These are phyloP conservation scores for Didymella exigua DNA, from an alignment of 2,329 filamentous ascomycete species.

Conservation along the genomic window DNA sequence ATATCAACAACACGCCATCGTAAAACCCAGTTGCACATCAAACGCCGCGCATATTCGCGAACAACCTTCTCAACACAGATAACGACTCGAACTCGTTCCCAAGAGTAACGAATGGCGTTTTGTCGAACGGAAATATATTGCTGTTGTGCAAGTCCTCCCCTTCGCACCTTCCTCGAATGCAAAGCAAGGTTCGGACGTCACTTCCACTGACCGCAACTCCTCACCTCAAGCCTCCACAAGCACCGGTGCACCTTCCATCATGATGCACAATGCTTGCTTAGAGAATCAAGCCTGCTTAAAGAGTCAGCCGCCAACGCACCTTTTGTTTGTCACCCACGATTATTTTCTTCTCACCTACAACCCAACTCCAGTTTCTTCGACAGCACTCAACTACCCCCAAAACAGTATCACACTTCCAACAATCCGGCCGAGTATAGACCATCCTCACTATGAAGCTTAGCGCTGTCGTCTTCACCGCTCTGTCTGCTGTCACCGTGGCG, in stretches of 20 bases:
- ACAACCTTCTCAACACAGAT: not conserved
- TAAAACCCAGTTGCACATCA: not conserved
- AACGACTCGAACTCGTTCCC: not conserved
- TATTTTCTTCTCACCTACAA: conserved; percentile 4
- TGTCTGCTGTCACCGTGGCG: conserved; percentile 14
- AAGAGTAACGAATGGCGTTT: not conserved
- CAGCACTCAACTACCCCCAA: not conserved
- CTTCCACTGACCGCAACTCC: conserved; percentile 1
- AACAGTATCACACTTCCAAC: not conserved
- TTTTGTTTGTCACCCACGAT: not conserved
- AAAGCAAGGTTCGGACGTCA: conserved; percentile 10
- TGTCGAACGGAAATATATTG: not conserved
- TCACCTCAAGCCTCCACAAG: conserved; percentile 5
- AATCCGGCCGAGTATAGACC: not conserved
- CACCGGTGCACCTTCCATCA: conserved; percentile 2
- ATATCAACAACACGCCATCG: not conserved
- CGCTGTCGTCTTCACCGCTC: conserved; percentile 2
- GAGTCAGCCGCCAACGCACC: not conserved
- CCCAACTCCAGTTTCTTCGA: not conserved
- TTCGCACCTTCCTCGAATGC: conserved; percentile 1
- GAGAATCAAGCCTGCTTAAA: not conserved
- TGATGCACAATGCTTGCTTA: conserved; percentile 6
- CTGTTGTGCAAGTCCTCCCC: not conserved
- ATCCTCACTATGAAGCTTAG: conserved; percentile 13
- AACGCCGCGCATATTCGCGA: not conserved